Evolutionary conservation across 2,329 filamentous ascomycete species (phyloP), one percentile per base, ranked within the genome.

Genomic region (Pseudopyricularia javanii): DNA sequence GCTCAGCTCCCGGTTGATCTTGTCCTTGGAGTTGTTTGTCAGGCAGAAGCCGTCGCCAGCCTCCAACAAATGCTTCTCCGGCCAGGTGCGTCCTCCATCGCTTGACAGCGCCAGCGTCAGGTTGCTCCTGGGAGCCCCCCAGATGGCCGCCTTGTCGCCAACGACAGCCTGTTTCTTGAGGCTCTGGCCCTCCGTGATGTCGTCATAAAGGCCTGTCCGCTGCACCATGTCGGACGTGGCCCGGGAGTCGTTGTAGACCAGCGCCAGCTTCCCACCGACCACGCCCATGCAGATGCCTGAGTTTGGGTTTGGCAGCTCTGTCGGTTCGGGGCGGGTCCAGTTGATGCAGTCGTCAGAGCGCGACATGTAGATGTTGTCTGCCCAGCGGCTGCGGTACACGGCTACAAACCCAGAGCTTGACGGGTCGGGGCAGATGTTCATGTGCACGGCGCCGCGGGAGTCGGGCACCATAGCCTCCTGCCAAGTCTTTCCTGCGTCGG

Each of bases 1-100:
- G 24, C 68, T 71, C 33, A 73, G 47, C 53, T 73, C 70, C 7
- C 70, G 58, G 26, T 73, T 74, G 3, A 66, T 62, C 45, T 68
- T 68, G 1, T 69, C 62, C 9, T 62, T 61, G 0, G 67, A 71
- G 51, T 72, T 71, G 54, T 73, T 74, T 0, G 70, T 74, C 60
- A 72, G 64, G 50, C 71, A 73, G 26, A 68, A 72, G 0, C 71
- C 71, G 56, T 73, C 69, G 0, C 70, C 70, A 3, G 71, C 70
- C 45, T 73, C 69, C 1, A 73, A 55, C 4, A 71, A 61, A 17
- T 62, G 22, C 33, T 28, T 66, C 49, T 63, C 63, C 11, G 55
- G 63, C 70, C 69, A 73, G 0, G 63, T 67, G 9, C 61, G 3
- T 0, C 70, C 70, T 8, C 65, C 58, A 51, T 73, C 67, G 4